Evolutionary conservation across 768 basidiomycete genomes (phyloP), one percentile per base, ranked within the genome.

Genomic region (Calocybe gangraenosa): DNA sequence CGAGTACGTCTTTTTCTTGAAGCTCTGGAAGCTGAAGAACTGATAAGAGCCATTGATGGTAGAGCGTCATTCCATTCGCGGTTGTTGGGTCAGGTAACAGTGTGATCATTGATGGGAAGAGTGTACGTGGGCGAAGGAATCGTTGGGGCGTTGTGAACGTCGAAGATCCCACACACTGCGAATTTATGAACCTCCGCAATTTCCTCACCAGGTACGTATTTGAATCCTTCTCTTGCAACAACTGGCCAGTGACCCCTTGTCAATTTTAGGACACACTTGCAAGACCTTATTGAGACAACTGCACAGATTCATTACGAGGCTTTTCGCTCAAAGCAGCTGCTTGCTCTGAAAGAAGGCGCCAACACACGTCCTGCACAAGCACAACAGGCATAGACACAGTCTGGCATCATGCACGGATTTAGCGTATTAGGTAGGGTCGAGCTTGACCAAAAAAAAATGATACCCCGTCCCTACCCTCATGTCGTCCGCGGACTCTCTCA

Each of bases 241-340:
- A n/a, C n/a, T n/a, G n/a, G n/a, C n/a, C n/a, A n/a, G n/a, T n/a
- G n/a, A n/a, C n/a, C n/a, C n/a, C n/a, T n/a, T n/a, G n/a, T n/a
- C n/a, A n/a, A n/a, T n/a, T 28, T 28, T 28, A 88, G 94, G 68
- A 95, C 95, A 22, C 96, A 99, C 70, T 67, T 99, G 61, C 95
- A 99, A 66, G 95, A 98, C 61, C 71, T 99, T 63, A 99, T 99
- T 63, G 95, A 99, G 75, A 96, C 95, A 45, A 98, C 96, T 8
- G 93, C 96, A 9, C 90, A 94, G 67, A 96, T 95, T 65, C 95
- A 99, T 70, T 99, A 98, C 65, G 95, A 99, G 74, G 92, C 94
- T 7, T 99, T 99, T 92, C 84, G 95, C 53, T 95, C 92, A 57
- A 97, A 97, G 73, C 95, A 99, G 72, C 69, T 98, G 55, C 76